A percentile compares a stretch with the other conserved stretches of the same genome.
Evolutionary conservation across 1,284 basidiomycete species (phyloP).

Genomic region (Irpex sp.): DNA sequence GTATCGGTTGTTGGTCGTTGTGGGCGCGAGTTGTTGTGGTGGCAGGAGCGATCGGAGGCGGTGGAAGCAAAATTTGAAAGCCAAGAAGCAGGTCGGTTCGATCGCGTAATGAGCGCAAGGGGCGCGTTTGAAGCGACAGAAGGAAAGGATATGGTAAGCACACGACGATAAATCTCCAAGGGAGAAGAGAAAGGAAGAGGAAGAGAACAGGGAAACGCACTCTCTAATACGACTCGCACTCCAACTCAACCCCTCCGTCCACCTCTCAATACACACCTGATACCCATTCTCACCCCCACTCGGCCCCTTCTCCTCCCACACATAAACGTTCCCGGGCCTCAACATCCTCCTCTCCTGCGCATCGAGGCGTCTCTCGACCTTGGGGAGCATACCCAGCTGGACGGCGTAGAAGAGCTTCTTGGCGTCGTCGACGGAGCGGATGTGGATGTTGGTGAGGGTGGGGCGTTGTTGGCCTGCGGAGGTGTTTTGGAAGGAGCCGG

Average conservation of each 20-base stretch:
- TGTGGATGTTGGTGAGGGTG: slow-evolving; percentile 34
- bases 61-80: neutral
- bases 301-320: slow-evolving; percentile 32
- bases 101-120: neutral
- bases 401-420: slow-evolving; percentile 41
- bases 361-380: slow-evolving; percentile 38
- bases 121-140: neutral
- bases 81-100: neutral
- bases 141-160: too few species aligned
- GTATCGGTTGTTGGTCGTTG: neutral
- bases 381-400: slow-evolving; percentile 32
- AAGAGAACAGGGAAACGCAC: slow-evolving; percentile 27
- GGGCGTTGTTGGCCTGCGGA: slow-evolving; percentile 29
- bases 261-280: slow-evolving; percentile 30
- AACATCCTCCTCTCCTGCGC: slow-evolving; percentile 35
- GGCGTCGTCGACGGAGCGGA: slow-evolving; percentile 35
- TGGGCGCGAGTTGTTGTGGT: neutral
- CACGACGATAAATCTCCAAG: neutral
- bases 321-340: slow-evolving; percentile 36
- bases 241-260: slow-evolving; percentile 32
- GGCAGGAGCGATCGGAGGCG: neutral
- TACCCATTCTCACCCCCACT: slow-evolving; percentile 12
- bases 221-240: slow-evolving; percentile 27
- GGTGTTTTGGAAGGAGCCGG: slow-evolving; percentile 3
- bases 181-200: neutral